phyloP scores from a whole-genome alignment of 345 rosid species.

The Passiflora organensis region DNA sequence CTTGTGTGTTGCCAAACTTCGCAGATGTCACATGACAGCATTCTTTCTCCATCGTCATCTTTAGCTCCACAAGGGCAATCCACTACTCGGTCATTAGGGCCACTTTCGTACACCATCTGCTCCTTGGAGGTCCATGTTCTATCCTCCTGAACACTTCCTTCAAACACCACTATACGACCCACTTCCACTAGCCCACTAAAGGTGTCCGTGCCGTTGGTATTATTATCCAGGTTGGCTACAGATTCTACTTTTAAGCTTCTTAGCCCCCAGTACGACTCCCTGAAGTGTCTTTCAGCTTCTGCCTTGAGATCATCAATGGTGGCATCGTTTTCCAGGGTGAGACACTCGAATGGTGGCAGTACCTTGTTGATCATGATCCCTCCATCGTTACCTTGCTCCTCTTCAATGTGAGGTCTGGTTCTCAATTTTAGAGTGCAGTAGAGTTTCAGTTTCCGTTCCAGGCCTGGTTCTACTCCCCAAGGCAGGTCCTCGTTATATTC shows the following conservation, averaged over 20 bases:
- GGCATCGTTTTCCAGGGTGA: constrained; percentile 50
- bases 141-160: constrained; percentile 36
- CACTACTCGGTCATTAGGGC: constrained; percentile 22
- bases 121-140: background rate
- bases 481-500: constrained; percentile 38
- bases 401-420: constrained; percentile 30
- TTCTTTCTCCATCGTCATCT: constrained; percentile 80
- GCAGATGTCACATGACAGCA: constrained; percentile 79
- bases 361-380: background rate
- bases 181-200: constrained; percentile 39
- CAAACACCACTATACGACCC: constrained; percentile 42
- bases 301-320: constrained; percentile 55
- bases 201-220: constrained; percentile 30
- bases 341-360: constrained; percentile 58
- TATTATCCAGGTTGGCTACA: constrained; percentile 23
- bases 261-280: constrained; percentile 69
- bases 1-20: constrained; percentile 87
- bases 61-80: constrained; percentile 70
- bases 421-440: no score
- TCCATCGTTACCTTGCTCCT: constrained; percentile 13
- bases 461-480: constrained; percentile 22
- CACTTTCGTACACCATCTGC: constrained; percentile 28
- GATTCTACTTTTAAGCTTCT: constrained; percentile 42
- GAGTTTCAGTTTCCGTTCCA: constrained; percentile 42
- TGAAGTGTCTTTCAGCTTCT: constrained; percentile 57